Evolutionary conservation across 805 yeast genomes (phyloP).

Genomic region (Pichia insulana): DNA sequence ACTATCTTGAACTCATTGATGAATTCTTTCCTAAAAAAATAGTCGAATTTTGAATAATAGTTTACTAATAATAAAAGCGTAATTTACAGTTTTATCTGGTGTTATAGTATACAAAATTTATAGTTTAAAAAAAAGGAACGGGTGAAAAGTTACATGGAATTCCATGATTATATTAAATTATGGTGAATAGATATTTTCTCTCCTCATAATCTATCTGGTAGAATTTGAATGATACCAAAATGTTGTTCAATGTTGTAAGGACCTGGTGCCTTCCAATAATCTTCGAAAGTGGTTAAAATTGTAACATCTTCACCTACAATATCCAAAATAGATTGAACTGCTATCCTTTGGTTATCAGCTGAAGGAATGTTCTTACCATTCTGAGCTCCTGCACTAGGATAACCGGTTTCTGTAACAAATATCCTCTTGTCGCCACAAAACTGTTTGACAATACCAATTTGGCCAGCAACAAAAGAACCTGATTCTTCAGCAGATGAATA

Average conservation of each 20-base stretch:
- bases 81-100: too few relatives aligned
- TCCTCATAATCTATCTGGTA: not conserved
- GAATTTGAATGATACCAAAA: conserved; percentile 54
- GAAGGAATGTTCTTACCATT: conserved; percentile 73
- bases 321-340: conserved; percentile 54
- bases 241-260: conserved; percentile 77
- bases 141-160: not conserved
- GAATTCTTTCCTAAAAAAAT: conserved; percentile 53
- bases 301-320: conserved; percentile 53
- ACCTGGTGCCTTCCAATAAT: conserved; percentile 84
- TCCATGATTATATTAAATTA: too few relatives aligned
- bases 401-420: conserved; percentile 79
- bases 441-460: conserved; percentile 43
- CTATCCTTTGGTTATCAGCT: conserved; percentile 58
- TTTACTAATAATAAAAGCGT: not conserved
- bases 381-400: conserved; percentile 64
- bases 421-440: conserved; percentile 51
- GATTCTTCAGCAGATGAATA: conserved; percentile 54
- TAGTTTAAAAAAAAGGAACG: not conserved
- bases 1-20: conserved; percentile 54
- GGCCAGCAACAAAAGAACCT: conserved; percentile 62
- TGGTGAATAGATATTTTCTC: too few relatives aligned
- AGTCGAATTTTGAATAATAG: conserved; percentile 40
- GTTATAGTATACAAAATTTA: too few relatives aligned
- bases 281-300: conserved; percentile 73